Base-by-base conservation (phyloP, 768 basidiomycete genomes). In the Phylloporus sp. region DNA sequence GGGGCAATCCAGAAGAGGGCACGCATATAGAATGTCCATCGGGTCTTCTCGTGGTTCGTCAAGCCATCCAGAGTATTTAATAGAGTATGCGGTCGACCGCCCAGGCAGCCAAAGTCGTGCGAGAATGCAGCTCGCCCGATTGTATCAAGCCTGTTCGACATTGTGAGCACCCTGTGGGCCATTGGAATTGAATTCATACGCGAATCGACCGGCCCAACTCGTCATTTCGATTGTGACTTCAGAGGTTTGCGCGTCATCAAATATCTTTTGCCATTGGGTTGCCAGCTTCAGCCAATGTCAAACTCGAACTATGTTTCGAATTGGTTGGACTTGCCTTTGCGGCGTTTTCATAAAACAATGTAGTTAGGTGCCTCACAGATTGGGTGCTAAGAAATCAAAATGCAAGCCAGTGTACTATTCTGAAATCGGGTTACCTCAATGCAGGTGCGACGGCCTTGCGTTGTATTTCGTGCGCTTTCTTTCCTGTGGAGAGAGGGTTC, bases 1-100 rank as follows among this genome's bases (percentile, higher is more conserved):
- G 81, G 81, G 22, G 77, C 72, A 14, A 79, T 60, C 79, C 78
- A 81, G 46, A 82, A 81, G 21, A 82, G 65, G 29, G 82, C 77
- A 31, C 79, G 75, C 71, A 81, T 81, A 53, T 81, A 81, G 58
- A 82, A 81, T 4, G 78, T 78, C 39, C 75, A 73, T n/a, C 56
- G 54, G 29, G 70, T 78, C 56, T 80, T 75, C 57, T 82, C 74
- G 38, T 74, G 76, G 58, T 81, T 81, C n/a, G 79, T 82, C 21
- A 83, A 65, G 22, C 74, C 73, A 54, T 83, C 78, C 35, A 83
- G 62, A 8, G 79, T 69, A 50, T 76, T 72, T 18, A 77, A 71
- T 4, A 83, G 60, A 20, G 69, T 58, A 54, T 79, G 72, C 4
- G 75, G 65, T 36, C 68, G 67, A 14, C 75, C 77, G 10, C 71